phyloP scores from a whole-genome alignment of 1,139 yeast species.

The Yamadazyma taylorii region DNA sequence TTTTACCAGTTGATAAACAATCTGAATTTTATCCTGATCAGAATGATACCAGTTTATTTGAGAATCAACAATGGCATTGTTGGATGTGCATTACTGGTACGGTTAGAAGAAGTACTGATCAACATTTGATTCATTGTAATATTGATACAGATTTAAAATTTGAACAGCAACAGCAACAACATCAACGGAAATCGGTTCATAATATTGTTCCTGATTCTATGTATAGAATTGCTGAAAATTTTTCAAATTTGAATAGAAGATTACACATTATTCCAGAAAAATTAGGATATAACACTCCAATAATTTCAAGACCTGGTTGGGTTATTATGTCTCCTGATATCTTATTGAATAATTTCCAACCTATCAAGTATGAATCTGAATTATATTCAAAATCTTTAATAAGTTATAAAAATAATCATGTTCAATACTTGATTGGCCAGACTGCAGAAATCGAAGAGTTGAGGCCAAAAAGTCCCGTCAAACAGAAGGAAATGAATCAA shows the following conservation, averaged over 20 bases:
- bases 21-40: conserved; percentile 59
- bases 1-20: conserved; percentile 57
- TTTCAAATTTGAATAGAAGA: conserved; percentile 77
- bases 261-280: conserved; percentile 79
- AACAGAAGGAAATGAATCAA: too few species aligned
- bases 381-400: conserved; percentile 33
- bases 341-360: conserved; percentile 63
- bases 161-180: conserved; percentile 30
- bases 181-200: conserved; percentile 7
- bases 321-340: conserved; percentile 86
- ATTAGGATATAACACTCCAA: conserved; percentile 62
- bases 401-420: conserved; percentile 26
- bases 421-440: conserved; percentile 57
- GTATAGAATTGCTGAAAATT: conserved; percentile 86
- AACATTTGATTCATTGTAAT: conserved; percentile 85
- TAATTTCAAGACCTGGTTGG: conserved; percentile 84
- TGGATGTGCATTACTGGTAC: conserved; percentile 98
- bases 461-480: conserved; percentile 76
- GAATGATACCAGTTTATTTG: conserved; percentile 26
- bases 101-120: conserved; percentile 80
- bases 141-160: conserved; percentile 82
- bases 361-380: conserved; percentile 33
- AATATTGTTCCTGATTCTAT: conserved; percentile 69
- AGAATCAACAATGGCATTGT: conserved; percentile 82
- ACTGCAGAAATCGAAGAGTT: conserved; percentile 72